Percentiles rank a stretch among this genome's conserved stretches.
These are phyloP conservation scores for Boletellus ananiceps DNA, from an alignment of 768 basidiomycete species.

Conservation along the genomic window DNA sequence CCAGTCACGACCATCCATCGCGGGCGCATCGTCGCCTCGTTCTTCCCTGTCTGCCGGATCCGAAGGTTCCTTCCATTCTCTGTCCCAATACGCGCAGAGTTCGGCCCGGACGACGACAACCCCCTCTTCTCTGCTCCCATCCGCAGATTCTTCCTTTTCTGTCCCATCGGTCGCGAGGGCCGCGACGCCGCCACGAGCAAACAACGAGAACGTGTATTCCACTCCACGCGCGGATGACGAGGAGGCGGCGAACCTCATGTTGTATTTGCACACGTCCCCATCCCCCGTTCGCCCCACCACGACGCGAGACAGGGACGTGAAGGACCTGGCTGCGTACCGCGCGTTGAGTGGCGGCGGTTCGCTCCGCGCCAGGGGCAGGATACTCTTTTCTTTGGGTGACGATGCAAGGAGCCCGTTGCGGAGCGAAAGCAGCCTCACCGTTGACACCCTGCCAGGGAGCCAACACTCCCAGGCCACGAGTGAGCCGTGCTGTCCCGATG, in stretches of 20 bases:
- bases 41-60: conserved; percentile 68
- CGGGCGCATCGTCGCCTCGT: conserved; percentile 62
- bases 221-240: conserved; percentile 58
- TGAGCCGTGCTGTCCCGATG: conserved; percentile 17
- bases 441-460: conserved; percentile 24
- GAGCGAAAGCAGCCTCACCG: conserved; percentile 25
- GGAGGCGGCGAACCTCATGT: conserved; percentile 83
- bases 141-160: conserved; percentile 38
- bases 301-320: conserved; percentile 41
- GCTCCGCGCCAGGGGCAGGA: conserved; percentile 59
- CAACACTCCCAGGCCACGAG: conserved; percentile 21
- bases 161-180: conserved; percentile 22
- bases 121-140: conserved; percentile 36
- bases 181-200: conserved; percentile 34
- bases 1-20: conserved; percentile 58
- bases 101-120: conserved; percentile 51
- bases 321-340: conserved; percentile 54
- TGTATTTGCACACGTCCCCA: conserved; percentile 81
- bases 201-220: conserved; percentile 37
- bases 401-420: conserved; percentile 24
- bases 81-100: conserved; percentile 63
- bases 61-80: conserved; percentile 60
- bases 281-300: conserved; percentile 65
- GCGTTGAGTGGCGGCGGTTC: conserved; percentile 44
- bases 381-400: conserved; percentile 56